A percentile compares a stretch with the other conserved stretches of the same genome.
phyloP scores from a whole-genome alignment of 345 rosid genomes.

The Nasturtium officinale region DNA sequence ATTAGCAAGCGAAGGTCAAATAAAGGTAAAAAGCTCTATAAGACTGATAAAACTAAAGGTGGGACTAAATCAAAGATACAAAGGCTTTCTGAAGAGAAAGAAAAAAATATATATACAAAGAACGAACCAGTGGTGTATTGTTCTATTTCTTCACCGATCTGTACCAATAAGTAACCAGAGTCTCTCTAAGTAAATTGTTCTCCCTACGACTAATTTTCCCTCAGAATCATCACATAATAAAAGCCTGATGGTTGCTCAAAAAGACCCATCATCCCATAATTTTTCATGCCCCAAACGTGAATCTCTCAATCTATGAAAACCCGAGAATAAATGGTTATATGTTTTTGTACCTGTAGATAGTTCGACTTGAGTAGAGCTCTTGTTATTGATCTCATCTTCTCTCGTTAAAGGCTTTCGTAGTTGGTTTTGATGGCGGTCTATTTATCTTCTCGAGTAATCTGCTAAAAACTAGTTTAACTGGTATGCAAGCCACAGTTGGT shows the following conservation, averaged over 20 bases:
- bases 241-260: conserved; percentile 44
- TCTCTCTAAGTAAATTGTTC: conserved; percentile 32
- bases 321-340: conserved; percentile 16
- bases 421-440: conserved; percentile 80
- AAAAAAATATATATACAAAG: conserved; percentile 30
- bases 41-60: conserved; percentile 15
- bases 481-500: conserved; percentile 95
- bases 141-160: conserved; percentile 37
- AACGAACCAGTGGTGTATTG: conserved; percentile 34
- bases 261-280: conserved; percentile 35
- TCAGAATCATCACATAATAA: conserved; percentile 39
- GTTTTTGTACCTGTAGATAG: conserved; percentile 29
- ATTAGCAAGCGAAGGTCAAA: conserved; percentile 11
- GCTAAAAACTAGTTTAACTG: conserved; percentile 91
- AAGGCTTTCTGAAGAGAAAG: conserved; percentile 28
- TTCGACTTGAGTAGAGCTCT: conserved; percentile 27
- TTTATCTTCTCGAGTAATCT: conserved; percentile 99
- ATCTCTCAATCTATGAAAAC: conserved; percentile 27
- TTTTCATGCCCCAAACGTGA: conserved; percentile 31
- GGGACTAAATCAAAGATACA: conserved; percentile 30
- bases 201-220: conserved; percentile 41
- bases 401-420: conserved; percentile 50
- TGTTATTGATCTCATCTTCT: conserved; percentile 49
- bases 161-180: conserved; percentile 39
- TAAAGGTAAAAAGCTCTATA: neutral